Evolutionary conservation across 2,329 filamentous ascomycete species (phyloP), one percentile per base, ranked within the genome.

Genomic region (Exophiala oligosperma): DNA sequence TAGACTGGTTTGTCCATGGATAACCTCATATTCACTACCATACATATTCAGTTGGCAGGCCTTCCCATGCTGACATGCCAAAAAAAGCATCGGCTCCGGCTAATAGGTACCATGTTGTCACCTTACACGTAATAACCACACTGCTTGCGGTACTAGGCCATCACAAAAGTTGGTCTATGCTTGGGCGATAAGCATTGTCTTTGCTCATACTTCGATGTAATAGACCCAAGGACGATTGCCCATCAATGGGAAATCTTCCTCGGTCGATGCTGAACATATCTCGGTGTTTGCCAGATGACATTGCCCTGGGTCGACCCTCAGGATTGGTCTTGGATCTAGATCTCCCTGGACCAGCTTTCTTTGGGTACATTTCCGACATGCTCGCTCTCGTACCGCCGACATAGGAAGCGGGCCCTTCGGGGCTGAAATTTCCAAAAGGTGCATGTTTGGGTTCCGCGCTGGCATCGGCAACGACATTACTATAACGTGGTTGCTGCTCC

Each of bases 271-370:
- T 56, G n/a, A 55, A 58, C 48, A 17, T 54, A 12, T 55, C 35
- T 9, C 59, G 55, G 23, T 51, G 59, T 37, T 58, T 57, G 32
- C 47, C 29, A 17, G 49, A 41, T 28, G 55, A 48, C 8, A 40
- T 1, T 28, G 37, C 46, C 41, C 49, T 58, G 12, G 29, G 26
- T 24, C 47, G 40, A n/a, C 40, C 52, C 24, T 61, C 59, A 14
- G 59, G 59, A 44, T 58, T 61, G 17, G 59, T 61, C 48, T 56
- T 61, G 6, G 59, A 57, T 29, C 54, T 49, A n/a, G 59, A 61
- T 35, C 59, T 53, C 14, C 23, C 21, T 21, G 46, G 44, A 17
- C 23, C 24, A 17, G n/a, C 6, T 4, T 28, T 38, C 8, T 44
- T 50, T 29, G 49, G 17, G 7, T 41, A n/a, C 2, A 40, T 2